phyloP scores from a whole-genome alignment of 805 yeast species.

The Barnettozyma salicaria region DNA sequence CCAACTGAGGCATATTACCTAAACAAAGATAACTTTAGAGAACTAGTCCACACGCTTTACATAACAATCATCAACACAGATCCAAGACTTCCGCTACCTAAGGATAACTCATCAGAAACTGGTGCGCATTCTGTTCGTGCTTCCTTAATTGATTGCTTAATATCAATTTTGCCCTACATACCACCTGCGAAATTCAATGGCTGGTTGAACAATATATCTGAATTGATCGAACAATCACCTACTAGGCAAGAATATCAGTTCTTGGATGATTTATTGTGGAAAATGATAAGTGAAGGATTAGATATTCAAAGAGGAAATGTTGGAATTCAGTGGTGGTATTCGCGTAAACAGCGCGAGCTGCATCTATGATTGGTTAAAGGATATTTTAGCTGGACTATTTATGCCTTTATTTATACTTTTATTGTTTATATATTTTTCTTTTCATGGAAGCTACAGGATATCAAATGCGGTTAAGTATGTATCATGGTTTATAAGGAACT shows the following conservation, averaged over 20 bases:
- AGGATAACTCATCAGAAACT: constrained; percentile 7
- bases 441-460: neutral
- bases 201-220: constrained; percentile 45
- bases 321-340: constrained; percentile 63
- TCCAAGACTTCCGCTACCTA: constrained; percentile 29
- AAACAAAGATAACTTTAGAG: constrained; percentile 26
- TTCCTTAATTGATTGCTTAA: constrained; percentile 40
- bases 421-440: neutral
- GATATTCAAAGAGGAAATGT: constrained; percentile 50
- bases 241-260: constrained; percentile 33
- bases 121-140: constrained; percentile 37
- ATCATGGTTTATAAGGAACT: constrained; percentile 4
- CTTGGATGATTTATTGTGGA: constrained; percentile 44
- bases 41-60: constrained; percentile 39
- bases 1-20: constrained; percentile 29
- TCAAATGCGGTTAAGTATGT: too few species aligned
- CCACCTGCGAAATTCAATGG: constrained; percentile 35
- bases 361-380: constrained; percentile 7
- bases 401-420: neutral
- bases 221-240: constrained; percentile 28
- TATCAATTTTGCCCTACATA: constrained; percentile 48
- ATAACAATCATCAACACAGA: constrained; percentile 33
- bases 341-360: constrained; percentile 15
- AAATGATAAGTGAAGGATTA: constrained; percentile 48
- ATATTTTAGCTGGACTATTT: constrained; percentile 9